Base-by-base conservation (phyloP, 164 flowering plant species). In the Magnolia changhungtana region DNA sequence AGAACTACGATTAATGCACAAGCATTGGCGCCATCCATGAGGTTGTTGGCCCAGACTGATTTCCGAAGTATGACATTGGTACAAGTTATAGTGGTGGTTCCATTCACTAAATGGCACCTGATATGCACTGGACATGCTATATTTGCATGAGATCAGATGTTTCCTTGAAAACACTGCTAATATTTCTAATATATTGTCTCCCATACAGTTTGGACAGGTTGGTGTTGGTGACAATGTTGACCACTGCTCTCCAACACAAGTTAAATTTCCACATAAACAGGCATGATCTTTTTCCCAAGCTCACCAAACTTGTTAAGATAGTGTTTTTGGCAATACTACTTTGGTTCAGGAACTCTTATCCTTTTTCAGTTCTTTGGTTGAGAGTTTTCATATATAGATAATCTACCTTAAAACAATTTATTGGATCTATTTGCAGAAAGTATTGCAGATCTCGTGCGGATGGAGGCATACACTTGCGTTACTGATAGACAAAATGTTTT, bases 381-480 rank as follows among this genome's bases (percentile, higher is more conserved):
- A 50, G 59, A 55, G 59, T 55, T 10, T 55, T 10, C 11, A 55
- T 55, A 10, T 9, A 10, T 55, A 55, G 11, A 55, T 9, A 55
- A 9, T 55, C 50, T 9, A n/a, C 20, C 10, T 69, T 18, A 18
- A 63, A 74, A 45, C 29, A 16, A 27, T 45, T 65, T 51, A 23
- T 75, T 77, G 59, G 72, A 61, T 63, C 49, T 68, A 4, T 68
- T 78, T 75, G 68, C 94, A 96, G 99, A 96, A 90, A 88, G 94
- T 96, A 76, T 83, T 87, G 71, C 95, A 90, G 72, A 84, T 96
- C 63, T 87, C 97, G 63, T 96, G 99, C 81, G 99, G 98, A 59
- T 96, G 99, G 99, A 92, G 98, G 85, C 99, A 96, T 84, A 92
- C 98, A 8, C 85, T 96, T 72, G 96, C 97, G 81, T 92, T 66